Percentiles rank a stretch among this genome's conserved stretches.
Conservation (phyloP, 805 yeast genomes). For the Cyberlindnera sargentensis region DNA sequence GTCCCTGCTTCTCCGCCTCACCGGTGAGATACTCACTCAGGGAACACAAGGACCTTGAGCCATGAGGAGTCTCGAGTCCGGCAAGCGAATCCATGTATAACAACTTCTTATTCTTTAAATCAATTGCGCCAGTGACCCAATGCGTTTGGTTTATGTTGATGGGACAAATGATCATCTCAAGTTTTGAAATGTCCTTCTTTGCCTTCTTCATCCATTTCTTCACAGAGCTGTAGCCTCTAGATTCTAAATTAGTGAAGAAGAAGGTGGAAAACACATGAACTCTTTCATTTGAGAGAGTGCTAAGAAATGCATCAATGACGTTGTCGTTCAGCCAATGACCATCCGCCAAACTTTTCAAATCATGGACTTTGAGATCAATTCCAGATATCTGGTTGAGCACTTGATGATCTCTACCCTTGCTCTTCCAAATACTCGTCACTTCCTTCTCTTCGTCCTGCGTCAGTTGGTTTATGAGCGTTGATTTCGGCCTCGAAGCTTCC, state of each 20-base stretch:
- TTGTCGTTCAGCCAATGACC: slow-evolving; percentile 87
- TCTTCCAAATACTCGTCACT: slow-evolving; percentile 24
- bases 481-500: slow-evolving; percentile 18
- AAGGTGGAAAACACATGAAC: slow-evolving; percentile 81
- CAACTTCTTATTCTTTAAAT: slow-evolving; percentile 52
- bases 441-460: slow-evolving; percentile 17
- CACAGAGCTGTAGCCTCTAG: slow-evolving; percentile 76
- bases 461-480: slow-evolving; percentile 23
- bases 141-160: slow-evolving; percentile 79
- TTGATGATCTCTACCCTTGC: slow-evolving; percentile 19
- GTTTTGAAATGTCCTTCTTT: slow-evolving; percentile 53
- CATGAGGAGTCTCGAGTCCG: slow-evolving; percentile 30
- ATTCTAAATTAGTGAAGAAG: slow-evolving; percentile 66
- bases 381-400: slow-evolving; percentile 26
- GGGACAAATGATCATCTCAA: slow-evolving; percentile 71
- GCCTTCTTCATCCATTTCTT: slow-evolving; percentile 78
- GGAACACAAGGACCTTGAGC: slow-evolving; percentile 33
- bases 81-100: slow-evolving; percentile 73
- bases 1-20: slow-evolving; percentile 52
- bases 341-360: slow-evolving; percentile 63
- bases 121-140: slow-evolving; percentile 85
- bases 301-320: slow-evolving; percentile 75
- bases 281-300: slow-evolving; percentile 25
- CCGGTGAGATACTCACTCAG: slow-evolving; percentile 56
- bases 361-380: slow-evolving; percentile 60